Base-by-base conservation (phyloP, 768 basidiomycete species). In the Antrodiella citrinella region DNA sequence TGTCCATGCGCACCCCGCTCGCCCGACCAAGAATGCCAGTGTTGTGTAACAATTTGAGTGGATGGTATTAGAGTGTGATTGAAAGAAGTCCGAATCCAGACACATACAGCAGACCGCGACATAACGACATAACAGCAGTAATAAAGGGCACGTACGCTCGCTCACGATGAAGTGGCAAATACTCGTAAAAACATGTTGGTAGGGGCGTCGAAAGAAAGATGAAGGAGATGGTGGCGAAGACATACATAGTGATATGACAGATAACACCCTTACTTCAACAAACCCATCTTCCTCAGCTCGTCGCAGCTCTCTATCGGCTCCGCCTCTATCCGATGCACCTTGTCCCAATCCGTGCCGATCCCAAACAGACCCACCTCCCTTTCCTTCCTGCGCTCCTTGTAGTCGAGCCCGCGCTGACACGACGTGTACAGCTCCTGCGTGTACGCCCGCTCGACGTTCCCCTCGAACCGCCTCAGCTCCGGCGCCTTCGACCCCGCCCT, bases 291-390 rank as follows among this genome's bases (percentile, higher is more conserved):
- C 66, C 72, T 81, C 61, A 94, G 69, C 67, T 82, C 81, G 53
- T 91, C 87, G 62, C 94, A 97, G 58, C 78, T 82, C 52, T 76
- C 74, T 44, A 91, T 73, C 30, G 72, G 75, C 70, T 93, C 86
- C 24, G 67, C 68, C 45, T 86, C 77, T 47, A 96, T 85, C 56
- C 68, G 65, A 63, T 75, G 72, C 51, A 98, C 86, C 67, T 90
- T 89, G 25, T 91, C 85, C 87, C 89, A 91, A 63, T 98, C 88
- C 10, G 91, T 88, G 24, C 92, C 90, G 48, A 96, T 71, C 4
- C 94, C 95, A 64, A 97, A 93, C 54, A 96, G 66, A 3, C 95
- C 95, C 35, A 88, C 67, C 59, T 91, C 85, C 7, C 77, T 74
- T 47, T 93, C 85, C 61, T 84, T 84, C 53, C 73, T 68, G 53